Evolutionary conservation across 2,329 filamentous ascomycete genomes (phyloP).

Genomic region (Colletotrichum gigasporum): DNA sequence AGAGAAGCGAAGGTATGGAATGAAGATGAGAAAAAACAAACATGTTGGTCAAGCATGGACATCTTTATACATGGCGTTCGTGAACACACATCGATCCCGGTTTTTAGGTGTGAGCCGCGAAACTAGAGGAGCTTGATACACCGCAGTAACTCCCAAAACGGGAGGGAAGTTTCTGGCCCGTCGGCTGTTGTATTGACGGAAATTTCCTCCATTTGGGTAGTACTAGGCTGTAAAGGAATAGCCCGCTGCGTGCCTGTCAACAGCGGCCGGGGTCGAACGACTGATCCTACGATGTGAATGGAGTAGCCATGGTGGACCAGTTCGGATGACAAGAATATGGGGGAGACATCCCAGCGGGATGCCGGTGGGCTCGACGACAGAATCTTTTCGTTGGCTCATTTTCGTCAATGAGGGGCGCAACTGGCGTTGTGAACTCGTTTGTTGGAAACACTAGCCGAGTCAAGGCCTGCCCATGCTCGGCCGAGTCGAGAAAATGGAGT

Average conservation of each 20-base stretch:
- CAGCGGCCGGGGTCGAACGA: neutral
- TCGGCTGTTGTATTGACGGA: neutral
- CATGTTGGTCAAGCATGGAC: neutral
- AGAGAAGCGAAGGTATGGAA: constrained; percentile 5
- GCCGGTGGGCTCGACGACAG: neutral
- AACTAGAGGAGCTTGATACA: constrained; percentile 11
- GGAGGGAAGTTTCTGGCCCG: neutral
- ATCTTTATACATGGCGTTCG: neutral
- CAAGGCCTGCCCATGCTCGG: constrained; percentile 3
- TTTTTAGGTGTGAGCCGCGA: neutral
- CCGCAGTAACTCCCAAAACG: neutral
- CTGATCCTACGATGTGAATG: neutral
- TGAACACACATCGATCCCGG: neutral
- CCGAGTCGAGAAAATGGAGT: constrained; percentile 13
- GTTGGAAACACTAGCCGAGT: constrained; percentile 21
- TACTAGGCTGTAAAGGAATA: neutral
- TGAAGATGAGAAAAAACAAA: neutral
- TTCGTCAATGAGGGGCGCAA: constrained; percentile 5
- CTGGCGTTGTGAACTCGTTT: constrained; percentile 11
- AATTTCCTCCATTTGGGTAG: neutral
- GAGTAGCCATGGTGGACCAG: neutral
- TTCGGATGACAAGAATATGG: neutral
- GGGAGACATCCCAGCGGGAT: neutral
- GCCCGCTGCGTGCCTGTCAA: neutral
- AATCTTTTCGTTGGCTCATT: constrained; percentile 6